Evolutionary conservation across 139 green algal species (phyloP).

Genomic region (Micromonas commoda): DNA sequence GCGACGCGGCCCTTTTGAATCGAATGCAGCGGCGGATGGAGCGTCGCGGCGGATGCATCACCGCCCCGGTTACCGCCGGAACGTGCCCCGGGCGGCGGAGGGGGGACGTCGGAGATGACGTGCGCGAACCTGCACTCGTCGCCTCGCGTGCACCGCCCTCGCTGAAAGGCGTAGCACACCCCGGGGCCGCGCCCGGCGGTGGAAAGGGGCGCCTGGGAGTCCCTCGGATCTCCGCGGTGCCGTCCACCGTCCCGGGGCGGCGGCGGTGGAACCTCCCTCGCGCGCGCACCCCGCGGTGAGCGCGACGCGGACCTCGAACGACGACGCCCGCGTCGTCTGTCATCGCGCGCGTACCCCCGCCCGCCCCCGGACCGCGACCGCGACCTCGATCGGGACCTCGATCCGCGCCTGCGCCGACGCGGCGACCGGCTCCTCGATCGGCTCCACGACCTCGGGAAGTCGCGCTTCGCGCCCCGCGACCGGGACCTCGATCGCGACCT

Average conservation of each 20-base stretch:
- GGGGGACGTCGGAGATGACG: too few relatives aligned
- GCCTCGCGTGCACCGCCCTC: too few relatives aligned
- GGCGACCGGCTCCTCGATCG: too few relatives aligned
- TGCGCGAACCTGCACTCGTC: too few relatives aligned
- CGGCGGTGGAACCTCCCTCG: neutral
- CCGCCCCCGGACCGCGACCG: constrained; percentile 15
- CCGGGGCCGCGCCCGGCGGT: too few relatives aligned
- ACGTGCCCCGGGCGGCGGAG: too few relatives aligned
- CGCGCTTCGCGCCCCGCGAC: neutral
- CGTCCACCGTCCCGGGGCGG: too few relatives aligned
- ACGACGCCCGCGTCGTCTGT: neutral
- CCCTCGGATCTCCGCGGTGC: constrained; percentile 24
- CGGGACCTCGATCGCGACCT: neutral
- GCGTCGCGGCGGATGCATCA: too few relatives aligned
- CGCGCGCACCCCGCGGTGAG: neutral
- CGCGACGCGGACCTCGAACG: neutral
- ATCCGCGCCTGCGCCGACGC: neutral
- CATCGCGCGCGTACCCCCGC: neutral
- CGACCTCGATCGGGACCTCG: neutral
- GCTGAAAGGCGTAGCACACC: too few relatives aligned
- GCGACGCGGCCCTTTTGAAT: constrained; percentile 44
- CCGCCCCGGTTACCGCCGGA: too few relatives aligned
- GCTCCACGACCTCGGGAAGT: too few relatives aligned
- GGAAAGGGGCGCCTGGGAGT: too few relatives aligned
- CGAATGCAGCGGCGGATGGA: constrained; percentile 34